These are phyloP conservation scores for Terana coerulea DNA, from an alignment of 768 basidiomycete genomes.

Conservation along the genomic window DNA sequence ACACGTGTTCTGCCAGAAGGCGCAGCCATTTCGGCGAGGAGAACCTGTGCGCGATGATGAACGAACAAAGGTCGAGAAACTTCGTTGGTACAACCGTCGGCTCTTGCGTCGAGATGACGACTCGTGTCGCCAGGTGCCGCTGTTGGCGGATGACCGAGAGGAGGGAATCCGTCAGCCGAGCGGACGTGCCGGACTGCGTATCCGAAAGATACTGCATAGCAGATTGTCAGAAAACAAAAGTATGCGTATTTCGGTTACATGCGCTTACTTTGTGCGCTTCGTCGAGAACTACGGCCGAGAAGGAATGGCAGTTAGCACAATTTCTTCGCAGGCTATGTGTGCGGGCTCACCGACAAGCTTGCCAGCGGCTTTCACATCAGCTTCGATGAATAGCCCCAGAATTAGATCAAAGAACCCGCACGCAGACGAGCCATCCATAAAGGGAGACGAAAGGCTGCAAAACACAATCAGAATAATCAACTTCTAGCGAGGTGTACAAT, in stretches of 20 bases:
- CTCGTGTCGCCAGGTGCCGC: conserved; percentile 66
- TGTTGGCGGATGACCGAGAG: conserved; percentile 65
- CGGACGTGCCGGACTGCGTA: conserved; percentile 36
- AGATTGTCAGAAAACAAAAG: too few species aligned
- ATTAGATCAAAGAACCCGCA: conserved; percentile 72
- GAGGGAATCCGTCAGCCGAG: conserved; percentile 51
- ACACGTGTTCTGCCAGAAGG: conserved; percentile 62
- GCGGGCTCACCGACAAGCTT: conserved; percentile 43
- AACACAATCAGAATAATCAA: not conserved
- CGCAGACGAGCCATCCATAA: conserved; percentile 63
- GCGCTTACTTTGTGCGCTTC: conserved; percentile 79
- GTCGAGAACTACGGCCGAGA: conserved; percentile 54
- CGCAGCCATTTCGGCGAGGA: conserved; percentile 77
- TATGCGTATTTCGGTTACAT: too few species aligned
- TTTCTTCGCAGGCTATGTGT: not conserved
- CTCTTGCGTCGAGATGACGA: conserved; percentile 75
- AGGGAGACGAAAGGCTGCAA: conserved; percentile 58
- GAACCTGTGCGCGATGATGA: conserved; percentile 66
- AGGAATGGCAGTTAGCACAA: not conserved
- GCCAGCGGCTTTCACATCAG: conserved; percentile 49
- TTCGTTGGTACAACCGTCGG: conserved; percentile 71
- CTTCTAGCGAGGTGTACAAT: not conserved
- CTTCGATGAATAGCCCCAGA: conserved; percentile 58
- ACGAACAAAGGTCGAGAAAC: conserved; percentile 61
- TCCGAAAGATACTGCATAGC: conserved; percentile 54